Evolutionary conservation across 2,329 filamentous ascomycete genomes (phyloP), one percentile per base, ranked within the genome.

Genomic region (Ophiostoma ips): DNA sequence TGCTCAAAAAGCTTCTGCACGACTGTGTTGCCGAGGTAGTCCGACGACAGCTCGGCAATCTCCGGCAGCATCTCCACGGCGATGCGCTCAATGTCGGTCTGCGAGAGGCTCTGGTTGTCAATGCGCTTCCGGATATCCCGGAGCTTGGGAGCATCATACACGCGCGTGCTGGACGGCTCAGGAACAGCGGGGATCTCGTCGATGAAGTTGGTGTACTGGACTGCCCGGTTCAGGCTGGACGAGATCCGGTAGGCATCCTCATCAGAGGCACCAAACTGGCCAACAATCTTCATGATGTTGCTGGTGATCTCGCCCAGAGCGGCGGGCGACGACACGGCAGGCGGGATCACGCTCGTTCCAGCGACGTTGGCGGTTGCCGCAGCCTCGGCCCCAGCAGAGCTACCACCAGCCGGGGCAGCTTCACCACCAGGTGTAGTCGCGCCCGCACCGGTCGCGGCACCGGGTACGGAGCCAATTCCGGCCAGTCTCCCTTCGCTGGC

Each of bases 21-120:
- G n/a, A 98, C 92, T 0, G 92, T 98, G 68, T 98, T 98, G 58
- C 92, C 92, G 31, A 98, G 77, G 60, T 98, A 98, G 66, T 98
- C 92, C 0, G 90, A 95, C 2, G 92, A 77, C 21, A 98, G 73
- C 66, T 98, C 92, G 4, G 89, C 87, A 62, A 98, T 92, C 64
- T 98, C 92, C 10, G 90, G 87, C 15, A 98, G 77, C 92, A 98
- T 98, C 55, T 87, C 86, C 54, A 86, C 74, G 37, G 92, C 92
- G 55, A 92, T 94, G 56, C 81, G 83, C 66, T 98, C 92, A 58
- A 96, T 94, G 65, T 98, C 92, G 16, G 82, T 73, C 53, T 84
- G 77, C 1, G 85, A 84, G 64, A 90, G 81, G 52, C 84, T 86
- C 62, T 90, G 87, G 65, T 96, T 96, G 66, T 98, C 92, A 59